phyloP scores from a whole-genome alignment of 2,329 filamentous ascomycete genomes.

The Ophiostoma sp. region DNA sequence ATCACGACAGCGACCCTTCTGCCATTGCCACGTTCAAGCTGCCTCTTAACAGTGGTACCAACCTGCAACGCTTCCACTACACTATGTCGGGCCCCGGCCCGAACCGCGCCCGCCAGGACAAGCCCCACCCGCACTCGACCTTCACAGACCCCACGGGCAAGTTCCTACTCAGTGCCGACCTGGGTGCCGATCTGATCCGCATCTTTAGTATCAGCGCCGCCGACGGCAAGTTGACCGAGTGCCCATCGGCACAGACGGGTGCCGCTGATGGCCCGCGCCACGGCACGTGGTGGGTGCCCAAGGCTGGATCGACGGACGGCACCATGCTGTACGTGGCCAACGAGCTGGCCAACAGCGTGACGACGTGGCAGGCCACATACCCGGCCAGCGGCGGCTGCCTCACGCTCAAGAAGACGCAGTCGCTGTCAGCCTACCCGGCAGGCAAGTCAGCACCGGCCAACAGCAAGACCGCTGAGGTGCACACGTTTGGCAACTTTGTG shows the following conservation, averaged over 20 bases:
- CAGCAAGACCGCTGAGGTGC: constrained; percentile 58
- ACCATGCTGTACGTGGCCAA: constrained; percentile 40
- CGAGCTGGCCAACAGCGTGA: constrained; percentile 52
- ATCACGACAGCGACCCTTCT: constrained; percentile 37
- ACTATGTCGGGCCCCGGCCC: constrained; percentile 46
- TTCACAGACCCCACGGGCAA: constrained; percentile 51
- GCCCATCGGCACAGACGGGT: constrained; percentile 43
- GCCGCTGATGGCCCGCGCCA: constrained; percentile 56
- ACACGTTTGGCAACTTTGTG: constrained; percentile 54
- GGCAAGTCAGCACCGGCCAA: constrained; percentile 45
- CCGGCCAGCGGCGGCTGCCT: constrained; percentile 45
- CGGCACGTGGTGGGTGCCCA: constrained; percentile 50
- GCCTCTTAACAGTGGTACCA: constrained; percentile 36
- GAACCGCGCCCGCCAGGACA: constrained; percentile 52
- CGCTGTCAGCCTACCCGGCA: constrained; percentile 48
- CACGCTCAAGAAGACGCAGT: constrained; percentile 47
- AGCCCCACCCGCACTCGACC: constrained; percentile 55
- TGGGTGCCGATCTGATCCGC: constrained; percentile 56
- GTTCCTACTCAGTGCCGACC: constrained; percentile 53
- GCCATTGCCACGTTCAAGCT: constrained; percentile 48
- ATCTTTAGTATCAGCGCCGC: constrained; percentile 51
- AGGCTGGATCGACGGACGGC: constrained; percentile 32
- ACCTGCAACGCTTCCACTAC: constrained; percentile 44
- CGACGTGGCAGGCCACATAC: constrained; percentile 52
- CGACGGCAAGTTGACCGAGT: constrained; percentile 49